Evolutionary conservation across 1,139 yeast genomes (phyloP), one percentile per base, ranked within the genome.

Genomic region (Trichomonascaceae sp.): DNA sequence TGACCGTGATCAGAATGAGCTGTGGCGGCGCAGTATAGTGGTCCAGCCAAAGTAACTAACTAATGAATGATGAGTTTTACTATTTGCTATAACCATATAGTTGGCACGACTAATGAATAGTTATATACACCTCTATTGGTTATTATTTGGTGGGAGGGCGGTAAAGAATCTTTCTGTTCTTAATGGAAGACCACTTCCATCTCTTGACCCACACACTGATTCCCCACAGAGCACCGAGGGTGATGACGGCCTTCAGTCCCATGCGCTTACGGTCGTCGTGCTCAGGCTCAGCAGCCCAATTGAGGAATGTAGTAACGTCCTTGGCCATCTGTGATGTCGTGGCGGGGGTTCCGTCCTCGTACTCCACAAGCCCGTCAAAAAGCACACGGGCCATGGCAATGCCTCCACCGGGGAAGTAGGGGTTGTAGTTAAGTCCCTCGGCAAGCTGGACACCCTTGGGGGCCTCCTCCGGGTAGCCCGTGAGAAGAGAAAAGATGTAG

Each of bases 381-480:
- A 89, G 71, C 42, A 87, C 97, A 69, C 98, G 81, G 59, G 84
- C 97, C 98, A 89, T 89, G 55, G 96, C 97, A 69, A 89, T 87
- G 33, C 96, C 71, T 48, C 98, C 97, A 67, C 97, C 97, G 57
- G 99, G 97, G 94, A 89, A 89, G 72, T 89, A 89, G 57, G 98
- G 98, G 73, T 92, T 92, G 69, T 89, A 92, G 76, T 87, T 89
- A 45, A 93, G 64, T 45, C 97, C 98, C 43, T 82, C 80, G 41
- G 97, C 92, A 55, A 89, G 71, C 35, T 63, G 71, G 43, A 84
- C 95, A 68, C 99, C 99, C 28, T 96, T 97, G 47, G 99, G 99
- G 39, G 94, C 80, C 43, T 89, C 97, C 37, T 89, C 98, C 52
- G 97, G 97, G 70, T 89, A 89, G 57, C 99, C 98, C 44, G 98